Evolutionary conservation across 805 yeast genomes (phyloP).

Genomic region (Kockiozyma suomiensis): DNA sequence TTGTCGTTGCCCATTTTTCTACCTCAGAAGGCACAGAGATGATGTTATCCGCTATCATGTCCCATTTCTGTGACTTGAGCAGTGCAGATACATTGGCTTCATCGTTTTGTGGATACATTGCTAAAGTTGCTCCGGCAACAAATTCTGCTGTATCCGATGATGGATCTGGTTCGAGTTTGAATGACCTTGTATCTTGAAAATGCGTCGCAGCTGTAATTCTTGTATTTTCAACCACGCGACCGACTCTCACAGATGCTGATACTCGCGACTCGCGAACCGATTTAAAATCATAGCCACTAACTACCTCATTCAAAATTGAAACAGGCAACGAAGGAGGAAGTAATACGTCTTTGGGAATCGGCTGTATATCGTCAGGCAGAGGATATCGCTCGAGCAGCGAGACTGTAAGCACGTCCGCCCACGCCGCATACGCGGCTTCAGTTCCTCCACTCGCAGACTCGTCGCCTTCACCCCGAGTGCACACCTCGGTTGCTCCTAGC

Average conservation of each 20-base stretch:
- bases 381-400: conserved; percentile 39
- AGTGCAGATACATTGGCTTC: conserved; percentile 63
- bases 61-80: conserved; percentile 74
- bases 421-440: conserved; percentile 75
- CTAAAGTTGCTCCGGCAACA: conserved; percentile 79
- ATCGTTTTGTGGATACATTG: conserved; percentile 75
- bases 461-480: conserved; percentile 83
- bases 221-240: conserved; percentile 53
- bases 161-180: conserved; percentile 46
- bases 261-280: conserved; percentile 3
- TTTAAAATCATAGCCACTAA: not conserved
- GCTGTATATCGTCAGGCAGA: conserved; percentile 30
- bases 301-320: conserved; percentile 36
- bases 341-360: conserved; percentile 44
- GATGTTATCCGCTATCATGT: conserved; percentile 65
- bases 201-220: conserved; percentile 73
- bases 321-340: conserved; percentile 47
- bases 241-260: conserved; percentile 41
- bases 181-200: conserved; percentile 84
- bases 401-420: conserved; percentile 46
- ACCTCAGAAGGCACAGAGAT: conserved; percentile 43
- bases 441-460: conserved; percentile 72
- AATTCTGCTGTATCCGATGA: conserved; percentile 27
- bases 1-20: conserved; percentile 53
- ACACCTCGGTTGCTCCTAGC: conserved; percentile 75